These are phyloP conservation scores for Glomus cerebriforme DNA, from an alignment of 192 early-diverging fungal species.

Conservation along the genomic window DNA sequence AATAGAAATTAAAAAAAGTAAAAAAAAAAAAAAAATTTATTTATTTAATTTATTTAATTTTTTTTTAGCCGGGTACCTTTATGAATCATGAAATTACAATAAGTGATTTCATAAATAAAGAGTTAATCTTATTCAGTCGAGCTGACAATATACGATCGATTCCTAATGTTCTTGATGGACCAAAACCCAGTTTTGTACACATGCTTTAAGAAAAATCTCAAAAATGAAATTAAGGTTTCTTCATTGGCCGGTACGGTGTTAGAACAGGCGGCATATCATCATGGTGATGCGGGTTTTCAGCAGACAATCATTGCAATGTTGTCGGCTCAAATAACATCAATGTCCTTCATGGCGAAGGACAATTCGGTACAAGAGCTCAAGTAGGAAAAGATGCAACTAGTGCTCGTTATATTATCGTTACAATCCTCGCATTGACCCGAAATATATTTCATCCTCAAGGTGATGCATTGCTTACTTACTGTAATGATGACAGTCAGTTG, in stretches of 20 bases:
- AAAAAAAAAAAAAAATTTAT: too few species aligned
- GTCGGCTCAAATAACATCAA: slow-evolving; percentile 95
- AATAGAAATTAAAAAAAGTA: too few species aligned
- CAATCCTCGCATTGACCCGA: slow-evolving; percentile 70
- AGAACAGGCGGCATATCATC: slow-evolving; percentile 91
- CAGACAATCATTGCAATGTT: slow-evolving; percentile 88
- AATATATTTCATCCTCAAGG: slow-evolving; percentile 79
- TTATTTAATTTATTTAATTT: too few species aligned
- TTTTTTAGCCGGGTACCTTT: slow-evolving; percentile 70
- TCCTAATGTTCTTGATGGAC: slow-evolving; percentile 90
- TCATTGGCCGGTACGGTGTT: slow-evolving; percentile 88
- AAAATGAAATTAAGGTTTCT: slow-evolving; percentile 70
- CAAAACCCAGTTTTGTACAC: slow-evolving; percentile 93
- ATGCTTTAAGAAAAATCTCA: slow-evolving; percentile 80
- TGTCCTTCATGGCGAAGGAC: slow-evolving; percentile 79
- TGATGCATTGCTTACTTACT: slow-evolving; percentile 78
- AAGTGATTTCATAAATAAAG: slow-evolving; percentile 92
- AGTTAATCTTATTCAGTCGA: slow-evolving; percentile 92
- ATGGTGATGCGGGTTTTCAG: slow-evolving; percentile 84
- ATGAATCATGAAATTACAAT: slow-evolving; percentile 90
- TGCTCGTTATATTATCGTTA: slow-evolving; percentile 95
- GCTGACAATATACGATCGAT: slow-evolving; percentile 95
- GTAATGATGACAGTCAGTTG: slow-evolving; percentile 85
- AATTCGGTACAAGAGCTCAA: slow-evolving; percentile 89
- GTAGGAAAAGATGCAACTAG: slow-evolving; percentile 94